Evolutionary conservation across 345 rosid genomes (phyloP), one percentile per base, ranked within the genome.

Genomic region (Murraya paniculata): DNA sequence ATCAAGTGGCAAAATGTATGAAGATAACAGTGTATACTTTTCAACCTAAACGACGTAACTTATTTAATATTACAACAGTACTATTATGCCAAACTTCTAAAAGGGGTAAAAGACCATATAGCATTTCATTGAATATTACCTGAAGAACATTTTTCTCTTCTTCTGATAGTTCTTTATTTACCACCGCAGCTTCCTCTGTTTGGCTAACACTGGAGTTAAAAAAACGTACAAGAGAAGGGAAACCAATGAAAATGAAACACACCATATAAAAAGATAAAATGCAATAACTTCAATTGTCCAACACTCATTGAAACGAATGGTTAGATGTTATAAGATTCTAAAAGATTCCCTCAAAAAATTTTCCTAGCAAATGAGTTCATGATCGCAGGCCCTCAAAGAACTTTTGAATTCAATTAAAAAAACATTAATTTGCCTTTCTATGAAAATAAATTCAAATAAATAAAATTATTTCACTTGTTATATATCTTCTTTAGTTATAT

Each of bases 131-230:
- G 64, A 74, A 57, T 31, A 45, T 24, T 83, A 93, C 98, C 97
- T 90, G 88, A 84, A 93, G 93, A 68, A 86, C 80, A 81, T 81
- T 77, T 86, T 85, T 91, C 85, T 92, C 94, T 80, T 92, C 92
- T 24, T 86, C 89, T n/a, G 99, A 84, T 36, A 95, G 84, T 84
- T 87, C 82, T 64, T 87, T 90, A 60, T 85, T 87, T 30, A 87
- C 87, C 71, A 85, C 86, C 16, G 77, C 31, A 50, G 89, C 84
- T 79, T 87, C 87, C 77, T 87, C 88, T 5, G 86, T 70, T 77
- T 92, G 87, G 72, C 81, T 83, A 36, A 82, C 88, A 81, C 97
- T 93, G 84, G 79, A 83, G 50, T 59, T 19, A 78, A 73, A 64
- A 68, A 68, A 48, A 31, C 38, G 73, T 13, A 35, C 41, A 53